Conservation (phyloP, 2,329 filamentous ascomycete species). For the Myriangium duriaei region DNA sequence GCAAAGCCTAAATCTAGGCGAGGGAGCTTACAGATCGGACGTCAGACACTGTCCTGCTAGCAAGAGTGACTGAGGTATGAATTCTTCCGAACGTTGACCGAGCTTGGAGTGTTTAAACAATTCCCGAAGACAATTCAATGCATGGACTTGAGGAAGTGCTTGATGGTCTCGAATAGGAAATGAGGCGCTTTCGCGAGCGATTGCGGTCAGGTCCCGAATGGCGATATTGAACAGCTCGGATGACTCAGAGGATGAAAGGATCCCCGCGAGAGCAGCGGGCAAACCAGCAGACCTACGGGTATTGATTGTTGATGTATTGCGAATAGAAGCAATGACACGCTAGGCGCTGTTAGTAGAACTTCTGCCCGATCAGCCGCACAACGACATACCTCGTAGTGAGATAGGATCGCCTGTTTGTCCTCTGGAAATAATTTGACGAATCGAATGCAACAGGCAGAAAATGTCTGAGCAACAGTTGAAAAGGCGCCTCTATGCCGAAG, state of each 20-base stretch:
- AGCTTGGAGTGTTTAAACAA: slow-evolving; percentile 77
- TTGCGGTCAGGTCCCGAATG: slow-evolving; percentile 48
- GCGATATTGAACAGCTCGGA: slow-evolving; percentile 48
- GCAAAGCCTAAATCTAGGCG: background rate
- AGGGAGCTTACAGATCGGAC: slow-evolving; percentile 53
- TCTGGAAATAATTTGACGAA: slow-evolving; percentile 38
- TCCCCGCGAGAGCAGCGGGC: slow-evolving; percentile 71
- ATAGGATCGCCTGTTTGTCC: slow-evolving; percentile 31
- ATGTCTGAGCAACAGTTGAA: slow-evolving; percentile 82
- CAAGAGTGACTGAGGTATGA: slow-evolving; percentile 60
- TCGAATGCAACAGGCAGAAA: slow-evolving; percentile 64
- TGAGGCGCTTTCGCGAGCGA: slow-evolving; percentile 35
- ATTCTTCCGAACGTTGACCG: slow-evolving; percentile 57
- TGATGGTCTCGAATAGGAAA: slow-evolving; percentile 42
- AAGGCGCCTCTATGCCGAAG: slow-evolving; percentile 87
- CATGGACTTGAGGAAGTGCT: slow-evolving; percentile 77
- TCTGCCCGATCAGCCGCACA: background rate
- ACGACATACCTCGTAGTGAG: background rate
- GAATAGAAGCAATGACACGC: slow-evolving; percentile 57
- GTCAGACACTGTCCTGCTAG: slow-evolving; percentile 71
- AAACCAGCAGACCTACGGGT: slow-evolving; percentile 88
- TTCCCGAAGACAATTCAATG: slow-evolving; percentile 85
- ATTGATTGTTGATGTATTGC: slow-evolving; percentile 60
- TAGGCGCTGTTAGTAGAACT: slow-evolving; percentile 18
- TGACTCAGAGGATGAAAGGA: slow-evolving; percentile 53